Evolutionary conservation across 1,284 basidiomycete species (phyloP).

Genomic region (Trichosporon faecale): DNA sequence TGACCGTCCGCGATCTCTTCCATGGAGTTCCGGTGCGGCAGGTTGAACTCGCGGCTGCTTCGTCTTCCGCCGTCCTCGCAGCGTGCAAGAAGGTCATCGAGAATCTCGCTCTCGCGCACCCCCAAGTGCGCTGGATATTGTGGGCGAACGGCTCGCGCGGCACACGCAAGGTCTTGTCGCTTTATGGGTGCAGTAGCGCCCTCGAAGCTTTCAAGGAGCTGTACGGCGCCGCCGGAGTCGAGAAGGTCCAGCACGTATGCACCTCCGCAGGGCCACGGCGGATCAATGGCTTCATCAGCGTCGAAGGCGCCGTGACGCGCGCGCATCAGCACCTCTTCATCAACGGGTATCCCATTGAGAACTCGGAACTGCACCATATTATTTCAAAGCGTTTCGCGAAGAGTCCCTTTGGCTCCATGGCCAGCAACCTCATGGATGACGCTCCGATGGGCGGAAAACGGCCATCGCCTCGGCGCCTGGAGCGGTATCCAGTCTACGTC

Average conservation of each 20-base stretch:
- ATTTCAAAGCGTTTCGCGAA: slow-evolving; percentile 63
- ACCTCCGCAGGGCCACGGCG: slow-evolving; percentile 57
- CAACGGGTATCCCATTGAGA: slow-evolving; percentile 70
- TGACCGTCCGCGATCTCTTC: slow-evolving; percentile 78
- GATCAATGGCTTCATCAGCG: slow-evolving; percentile 74
- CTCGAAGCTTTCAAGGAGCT: slow-evolving; percentile 34
- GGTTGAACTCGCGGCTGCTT: slow-evolving; percentile 36
- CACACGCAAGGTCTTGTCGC: slow-evolving; percentile 28
- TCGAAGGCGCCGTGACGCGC: slow-evolving; percentile 69
- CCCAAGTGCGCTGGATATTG: slow-evolving; percentile 65
- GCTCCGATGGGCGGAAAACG: slow-evolving; percentile 43
- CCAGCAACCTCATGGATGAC: slow-evolving; percentile 48
- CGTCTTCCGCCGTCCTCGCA: slow-evolving; percentile 59
- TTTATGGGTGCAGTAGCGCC: slow-evolving; percentile 45
- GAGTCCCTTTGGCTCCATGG: slow-evolving; percentile 34
- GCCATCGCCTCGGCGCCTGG: slow-evolving; percentile 66
- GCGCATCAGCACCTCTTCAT: slow-evolving; percentile 82
- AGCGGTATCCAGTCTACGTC: slow-evolving; percentile 75
- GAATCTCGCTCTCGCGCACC: slow-evolving; percentile 66
- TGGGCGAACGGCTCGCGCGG: slow-evolving; percentile 55
- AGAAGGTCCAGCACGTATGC: slow-evolving; percentile 63
- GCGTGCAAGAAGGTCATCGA: slow-evolving; percentile 69
- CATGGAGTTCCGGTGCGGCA: slow-evolving; percentile 63
- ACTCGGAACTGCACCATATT: slow-evolving; percentile 62
- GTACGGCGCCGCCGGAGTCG: slow-evolving; percentile 37